phyloP scores from a whole-genome alignment of 306 rosid species.

The Malus orientalis region DNA sequence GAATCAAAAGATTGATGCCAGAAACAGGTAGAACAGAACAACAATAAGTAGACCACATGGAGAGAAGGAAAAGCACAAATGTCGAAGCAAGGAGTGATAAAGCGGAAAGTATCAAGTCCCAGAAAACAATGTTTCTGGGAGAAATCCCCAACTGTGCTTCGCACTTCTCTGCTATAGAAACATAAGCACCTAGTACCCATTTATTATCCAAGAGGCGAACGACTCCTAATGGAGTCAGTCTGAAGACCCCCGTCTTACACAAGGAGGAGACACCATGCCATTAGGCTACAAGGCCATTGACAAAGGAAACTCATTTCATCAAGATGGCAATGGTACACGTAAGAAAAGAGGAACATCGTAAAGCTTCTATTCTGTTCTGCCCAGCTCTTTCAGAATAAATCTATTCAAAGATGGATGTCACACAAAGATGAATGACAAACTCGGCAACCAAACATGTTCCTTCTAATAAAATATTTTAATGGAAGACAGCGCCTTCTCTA shows the following conservation, averaged over 20 bases:
- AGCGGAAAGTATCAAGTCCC: not conserved
- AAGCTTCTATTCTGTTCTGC: not conserved
- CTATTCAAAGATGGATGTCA: not conserved
- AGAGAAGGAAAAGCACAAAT: not conserved
- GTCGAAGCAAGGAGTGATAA: not conserved
- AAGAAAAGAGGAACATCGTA: not conserved
- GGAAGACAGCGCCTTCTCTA: not conserved
- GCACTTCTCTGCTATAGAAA: not conserved
- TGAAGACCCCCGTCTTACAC: not conserved
- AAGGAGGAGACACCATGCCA: not conserved
- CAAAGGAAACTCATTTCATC: not conserved
- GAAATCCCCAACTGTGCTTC: not conserved
- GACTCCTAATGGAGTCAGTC: not conserved
- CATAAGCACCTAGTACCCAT: not conserved
- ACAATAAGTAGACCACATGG: not conserved
- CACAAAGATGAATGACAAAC: not conserved
- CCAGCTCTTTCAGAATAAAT: not conserved
- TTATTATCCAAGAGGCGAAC: not conserved
- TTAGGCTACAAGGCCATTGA: not conserved
- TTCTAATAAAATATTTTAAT: not conserved
- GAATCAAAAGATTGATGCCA: not conserved
- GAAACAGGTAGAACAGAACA: not conserved
- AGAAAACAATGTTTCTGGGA: not conserved
- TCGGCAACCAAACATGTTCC: not conserved
- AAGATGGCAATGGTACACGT: not conserved